Evolutionary conservation across 805 yeast genomes (phyloP).

Genomic region (Candida ulmi): DNA sequence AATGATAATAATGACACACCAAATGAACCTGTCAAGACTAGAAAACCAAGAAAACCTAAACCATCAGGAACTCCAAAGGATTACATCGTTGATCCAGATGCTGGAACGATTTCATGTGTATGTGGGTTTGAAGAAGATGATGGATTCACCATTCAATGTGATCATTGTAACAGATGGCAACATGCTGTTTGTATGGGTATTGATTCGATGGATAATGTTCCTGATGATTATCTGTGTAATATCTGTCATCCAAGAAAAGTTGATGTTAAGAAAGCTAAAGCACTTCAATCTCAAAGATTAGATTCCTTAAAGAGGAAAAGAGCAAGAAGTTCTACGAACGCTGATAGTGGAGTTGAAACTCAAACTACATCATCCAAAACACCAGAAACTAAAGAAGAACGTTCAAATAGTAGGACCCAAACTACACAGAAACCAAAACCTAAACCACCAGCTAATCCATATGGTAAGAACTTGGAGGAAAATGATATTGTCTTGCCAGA

Average conservation of each 20-base stretch:
- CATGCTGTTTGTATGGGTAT: conserved; percentile 90
- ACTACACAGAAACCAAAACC: conserved; percentile 12
- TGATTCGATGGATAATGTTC: conserved; percentile 63
- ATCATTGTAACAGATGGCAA: conserved; percentile 89
- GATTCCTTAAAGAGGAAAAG: conserved; percentile 13
- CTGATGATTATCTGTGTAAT: conserved; percentile 78
- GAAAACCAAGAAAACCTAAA: conserved; percentile 8
- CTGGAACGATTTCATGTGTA: conserved; percentile 84
- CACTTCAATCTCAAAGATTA: conserved; percentile 30
- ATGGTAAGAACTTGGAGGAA: conserved; percentile 28
- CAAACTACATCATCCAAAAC: conserved; percentile 1
- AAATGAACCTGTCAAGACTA: conserved; percentile 3
- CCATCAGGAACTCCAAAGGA: conserved; percentile 6
- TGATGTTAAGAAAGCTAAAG: conserved; percentile 38
- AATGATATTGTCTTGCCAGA: conserved; percentile 27
- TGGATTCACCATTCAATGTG: conserved; percentile 94
- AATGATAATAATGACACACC: conserved; percentile 3
- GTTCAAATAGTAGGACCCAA: neutral
- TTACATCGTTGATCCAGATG: conserved; percentile 70
- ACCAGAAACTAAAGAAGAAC: conserved; percentile 4
- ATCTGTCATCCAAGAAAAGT: conserved; percentile 56
- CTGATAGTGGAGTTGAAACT: conserved; percentile 2
- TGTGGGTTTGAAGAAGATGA: conserved; percentile 87
- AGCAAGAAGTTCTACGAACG: conserved; percentile 3
- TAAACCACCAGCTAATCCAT: conserved; percentile 15